Base-by-base conservation (phyloP, 2,329 filamentous ascomycete species). In the Hypoxylon sp. region DNA sequence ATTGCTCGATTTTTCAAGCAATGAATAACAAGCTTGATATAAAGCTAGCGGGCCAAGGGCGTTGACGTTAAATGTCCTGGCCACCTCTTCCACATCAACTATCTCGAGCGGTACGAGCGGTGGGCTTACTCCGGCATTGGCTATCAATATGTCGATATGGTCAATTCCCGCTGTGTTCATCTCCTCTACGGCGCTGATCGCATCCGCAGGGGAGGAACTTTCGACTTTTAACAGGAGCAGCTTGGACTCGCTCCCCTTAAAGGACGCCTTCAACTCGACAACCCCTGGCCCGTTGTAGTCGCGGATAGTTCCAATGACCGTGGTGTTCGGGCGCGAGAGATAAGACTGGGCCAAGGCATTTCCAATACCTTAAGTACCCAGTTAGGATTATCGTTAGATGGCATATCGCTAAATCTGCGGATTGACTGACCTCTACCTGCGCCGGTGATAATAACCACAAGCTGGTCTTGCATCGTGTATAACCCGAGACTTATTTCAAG, bases 231-330 rank as follows among this genome's bases (percentile, higher is more conserved):
- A 74, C 2, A 81, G 61, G n/a, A 79, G 57, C 2, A 79, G 50
- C 20, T 56, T 33, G 27, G 71, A 77, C n/a, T 73, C 73, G 7
- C 62, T 40, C 1, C 64, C 78, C 20, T 40, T 74, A 65, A 8
- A 37, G 1, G 76, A 57, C 5, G 64, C 56, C 10, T 64, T 64
- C 3, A 82, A 73, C 1, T 72, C 66, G 1, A 71, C 30, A 6
- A 75, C 72, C 30, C 69, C 74, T 1, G 72, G 53, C 8, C 75
- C 59, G 0, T 59, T 37, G 4, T 72, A 74, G 17, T 78, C 74
- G 22, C 81, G 81, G n/a, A 81, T 72, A 1, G 77, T 79, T 13
- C 79, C 81, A 3, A 84, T 76, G 20, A 83, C 78, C 5, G 74
- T 81, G 22, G 73, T 77, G 50, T 79, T 74, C 0, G 81, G 77